A percentile compares a stretch with the other conserved stretches of the same genome.
Conservation (phyloP, 306 rosid species). For the Purshia tridentata region DNA sequence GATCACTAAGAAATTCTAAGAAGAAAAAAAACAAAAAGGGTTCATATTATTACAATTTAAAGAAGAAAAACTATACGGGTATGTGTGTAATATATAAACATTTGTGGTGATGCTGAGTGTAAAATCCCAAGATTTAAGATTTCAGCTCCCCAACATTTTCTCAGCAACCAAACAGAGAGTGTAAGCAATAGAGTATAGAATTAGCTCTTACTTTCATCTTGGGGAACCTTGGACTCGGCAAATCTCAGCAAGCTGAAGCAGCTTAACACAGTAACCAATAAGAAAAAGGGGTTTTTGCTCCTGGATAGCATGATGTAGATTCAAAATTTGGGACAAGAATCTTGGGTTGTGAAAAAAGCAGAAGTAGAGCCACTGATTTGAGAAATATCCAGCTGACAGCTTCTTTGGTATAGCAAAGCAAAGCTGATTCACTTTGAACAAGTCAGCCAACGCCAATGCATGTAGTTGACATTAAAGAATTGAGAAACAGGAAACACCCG, state of each 20-base stretch:
- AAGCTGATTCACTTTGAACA: neutral
- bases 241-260: constrained; percentile 44
- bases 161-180: neutral
- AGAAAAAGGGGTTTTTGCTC: constrained; percentile 27
- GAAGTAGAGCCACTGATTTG: neutral
- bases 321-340: neutral
- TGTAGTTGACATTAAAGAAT: neutral
- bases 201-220: constrained; percentile 50
- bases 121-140: constrained; percentile 14
- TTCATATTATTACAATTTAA: neutral
- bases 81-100: neutral
- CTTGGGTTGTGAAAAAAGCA: no score
- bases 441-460: neutral
- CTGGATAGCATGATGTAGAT: constrained; percentile 34
- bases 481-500: neutral
- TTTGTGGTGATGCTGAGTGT: neutral
- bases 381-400: neutral
- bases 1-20: neutral
- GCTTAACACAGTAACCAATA: constrained; percentile 28
- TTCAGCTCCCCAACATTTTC: constrained; percentile 12
- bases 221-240: constrained; percentile 52
- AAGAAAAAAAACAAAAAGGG: neutral
- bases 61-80: neutral
- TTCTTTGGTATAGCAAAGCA: neutral
- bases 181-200: neutral